Percentiles rank a stretch among this genome's conserved stretches.
These are phyloP conservation scores for Apiospora rasikravindrae DNA, from an alignment of 2,329 filamentous ascomycete genomes.

Conservation along the genomic window DNA sequence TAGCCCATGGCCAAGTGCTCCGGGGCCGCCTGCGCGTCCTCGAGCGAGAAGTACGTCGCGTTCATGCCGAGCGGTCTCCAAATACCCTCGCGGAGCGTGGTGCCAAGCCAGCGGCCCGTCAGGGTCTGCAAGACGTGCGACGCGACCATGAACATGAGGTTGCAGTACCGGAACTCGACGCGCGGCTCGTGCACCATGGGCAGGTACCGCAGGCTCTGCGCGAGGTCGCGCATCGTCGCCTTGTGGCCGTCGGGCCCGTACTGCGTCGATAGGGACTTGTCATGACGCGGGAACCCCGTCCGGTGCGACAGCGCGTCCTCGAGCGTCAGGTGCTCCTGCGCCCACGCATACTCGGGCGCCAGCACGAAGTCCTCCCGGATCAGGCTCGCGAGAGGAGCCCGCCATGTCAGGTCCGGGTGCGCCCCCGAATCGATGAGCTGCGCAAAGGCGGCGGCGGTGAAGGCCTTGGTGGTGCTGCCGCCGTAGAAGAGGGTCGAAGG, in stretches of 20 bases:
- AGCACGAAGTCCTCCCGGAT: constrained; percentile 57
- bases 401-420: constrained; percentile 47
- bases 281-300: constrained; percentile 53
- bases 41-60: constrained; percentile 42
- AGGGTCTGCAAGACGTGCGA: constrained; percentile 52
- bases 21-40: constrained; percentile 35
- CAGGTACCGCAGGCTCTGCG: constrained; percentile 49
- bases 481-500: constrained; percentile 57
- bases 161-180: constrained; percentile 54
- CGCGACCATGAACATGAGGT: constrained; percentile 56
- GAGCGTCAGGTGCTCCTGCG: constrained; percentile 53
- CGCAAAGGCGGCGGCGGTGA: constrained; percentile 55
- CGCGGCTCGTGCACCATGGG: constrained; percentile 50
- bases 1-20: constrained; percentile 49
- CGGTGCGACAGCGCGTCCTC: constrained; percentile 60
- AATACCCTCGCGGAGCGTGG: constrained; percentile 45
- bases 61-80: constrained; percentile 53
- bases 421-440: constrained; percentile 52
- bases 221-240: constrained; percentile 42
- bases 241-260: constrained; percentile 39
- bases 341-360: constrained; percentile 41
- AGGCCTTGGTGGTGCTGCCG: constrained; percentile 60
- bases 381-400: constrained; percentile 49
- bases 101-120: constrained; percentile 44
- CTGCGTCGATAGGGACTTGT: constrained; percentile 37